These are phyloP conservation scores for Huntiella bhutanensis DNA, from an alignment of 2,329 filamentous ascomycete genomes.

Conservation along the genomic window DNA sequence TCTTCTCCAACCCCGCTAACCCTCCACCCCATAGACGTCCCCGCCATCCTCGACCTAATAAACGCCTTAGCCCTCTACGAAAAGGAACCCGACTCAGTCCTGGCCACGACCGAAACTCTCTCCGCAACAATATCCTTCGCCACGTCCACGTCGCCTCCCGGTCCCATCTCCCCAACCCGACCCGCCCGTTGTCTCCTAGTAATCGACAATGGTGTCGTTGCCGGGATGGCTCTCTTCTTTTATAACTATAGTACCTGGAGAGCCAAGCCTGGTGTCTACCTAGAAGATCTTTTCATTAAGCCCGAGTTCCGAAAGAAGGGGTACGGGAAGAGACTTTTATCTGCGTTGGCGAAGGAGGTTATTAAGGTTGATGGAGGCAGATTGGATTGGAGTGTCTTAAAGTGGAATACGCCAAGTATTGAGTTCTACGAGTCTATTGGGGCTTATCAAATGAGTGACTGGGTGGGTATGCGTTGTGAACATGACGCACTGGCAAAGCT, in stretches of 20 bases:
- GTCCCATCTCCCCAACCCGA: conserved; percentile 30
- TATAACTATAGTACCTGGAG: conserved; percentile 95
- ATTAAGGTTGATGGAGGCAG: conserved; percentile 51
- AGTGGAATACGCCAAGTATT: conserved; percentile 85
- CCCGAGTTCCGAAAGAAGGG: conserved; percentile 51
- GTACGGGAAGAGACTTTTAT: conserved; percentile 60
- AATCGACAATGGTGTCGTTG: conserved; percentile 28
- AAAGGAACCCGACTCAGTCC: conserved; percentile 51
- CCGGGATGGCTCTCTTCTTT: conserved; percentile 78
- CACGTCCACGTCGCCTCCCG: conserved; percentile 22
- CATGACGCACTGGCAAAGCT: conserved; percentile 43
- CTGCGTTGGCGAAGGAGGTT: conserved; percentile 62
- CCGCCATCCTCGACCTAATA: conserved; percentile 64
- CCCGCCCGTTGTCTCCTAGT: conserved; percentile 63
- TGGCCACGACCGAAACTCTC: conserved; percentile 61
- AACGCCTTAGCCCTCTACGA: conserved; percentile 78
- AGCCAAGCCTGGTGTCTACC: conserved; percentile 69
- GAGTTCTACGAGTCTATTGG: conserved; percentile 64
- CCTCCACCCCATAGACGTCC: conserved; percentile 45
- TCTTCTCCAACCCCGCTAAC: not conserved
- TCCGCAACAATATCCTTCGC: conserved; percentile 63
- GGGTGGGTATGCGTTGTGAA: conserved; percentile 60
- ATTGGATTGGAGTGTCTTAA: conserved; percentile 79
- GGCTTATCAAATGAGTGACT: conserved; percentile 47
- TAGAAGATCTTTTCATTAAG: conserved; percentile 82